Percentiles rank a stretch among this genome's conserved stretches.
phyloP scores from a whole-genome alignment of 2,329 filamentous ascomycete species.

The Coleophoma crateriformis region DNA sequence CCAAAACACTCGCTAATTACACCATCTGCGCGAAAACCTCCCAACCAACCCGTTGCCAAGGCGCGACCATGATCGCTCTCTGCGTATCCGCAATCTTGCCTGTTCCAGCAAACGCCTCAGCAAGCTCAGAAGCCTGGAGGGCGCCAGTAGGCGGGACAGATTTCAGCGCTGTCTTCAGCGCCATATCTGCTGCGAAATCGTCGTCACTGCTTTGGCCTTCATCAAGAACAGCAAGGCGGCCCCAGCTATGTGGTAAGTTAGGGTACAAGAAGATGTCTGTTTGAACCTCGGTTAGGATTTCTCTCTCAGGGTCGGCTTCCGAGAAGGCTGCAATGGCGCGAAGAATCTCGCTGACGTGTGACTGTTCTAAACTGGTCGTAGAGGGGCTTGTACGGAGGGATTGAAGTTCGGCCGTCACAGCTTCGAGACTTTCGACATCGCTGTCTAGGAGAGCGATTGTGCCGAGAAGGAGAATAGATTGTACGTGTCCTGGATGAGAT shows the following conservation, averaged over 20 bases:
- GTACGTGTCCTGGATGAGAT: slow-evolving; percentile 67
- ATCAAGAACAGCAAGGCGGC: slow-evolving; percentile 55
- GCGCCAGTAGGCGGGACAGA: slow-evolving; percentile 67
- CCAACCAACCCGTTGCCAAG: slow-evolving; percentile 49
- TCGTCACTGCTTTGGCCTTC: slow-evolving; percentile 33
- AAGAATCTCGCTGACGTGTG: slow-evolving; percentile 68
- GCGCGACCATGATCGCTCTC: slow-evolving; percentile 71
- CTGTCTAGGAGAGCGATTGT: slow-evolving; percentile 77
- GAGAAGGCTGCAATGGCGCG: slow-evolving; percentile 64
- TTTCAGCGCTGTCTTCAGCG: slow-evolving; percentile 70
- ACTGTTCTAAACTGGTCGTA: slow-evolving; percentile 57
- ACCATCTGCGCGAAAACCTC: no score
- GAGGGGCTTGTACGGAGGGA: slow-evolving; percentile 62
- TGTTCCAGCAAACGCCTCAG: slow-evolving; percentile 68
- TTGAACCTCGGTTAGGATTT: slow-evolving; percentile 60
- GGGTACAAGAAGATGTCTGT: slow-evolving; percentile 78
- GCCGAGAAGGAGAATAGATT: slow-evolving; percentile 74
- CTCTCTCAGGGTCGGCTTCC: slow-evolving; percentile 40
- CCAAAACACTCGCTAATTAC: no score
- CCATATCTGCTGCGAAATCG: slow-evolving; percentile 63
- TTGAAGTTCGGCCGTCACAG: slow-evolving; percentile 73
- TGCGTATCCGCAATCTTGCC: slow-evolving; percentile 70
- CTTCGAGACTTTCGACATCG: slow-evolving; percentile 73
- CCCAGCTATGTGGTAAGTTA: slow-evolving; percentile 75
- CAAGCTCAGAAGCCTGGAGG: slow-evolving; percentile 64